Evolutionary conservation across 2,329 filamentous ascomycete species (phyloP).

Genomic region (Byssoonygena ceratinophila): DNA sequence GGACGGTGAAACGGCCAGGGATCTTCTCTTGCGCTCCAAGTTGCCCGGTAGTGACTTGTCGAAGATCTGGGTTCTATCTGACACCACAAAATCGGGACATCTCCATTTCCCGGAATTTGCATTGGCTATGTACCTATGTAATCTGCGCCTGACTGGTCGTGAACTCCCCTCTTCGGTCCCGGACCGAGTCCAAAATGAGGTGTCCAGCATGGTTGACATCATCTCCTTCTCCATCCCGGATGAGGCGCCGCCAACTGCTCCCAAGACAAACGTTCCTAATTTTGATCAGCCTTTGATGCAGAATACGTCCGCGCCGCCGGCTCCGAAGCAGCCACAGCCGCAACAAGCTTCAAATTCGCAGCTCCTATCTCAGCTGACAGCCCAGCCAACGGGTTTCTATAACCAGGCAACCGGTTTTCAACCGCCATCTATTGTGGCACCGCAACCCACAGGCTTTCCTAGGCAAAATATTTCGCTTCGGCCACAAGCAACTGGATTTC

Average conservation of each 20-base stretch:
- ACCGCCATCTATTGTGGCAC: conserved; percentile 37
- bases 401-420: conserved; percentile 60
- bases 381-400: conserved; percentile 42
- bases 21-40: conserved; percentile 78
- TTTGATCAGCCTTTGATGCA: conserved; percentile 50
- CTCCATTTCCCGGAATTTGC: conserved; percentile 97
- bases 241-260: conserved; percentile 47
- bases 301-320: conserved; percentile 41
- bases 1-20: conserved; percentile 84
- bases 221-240: conserved; percentile 90
- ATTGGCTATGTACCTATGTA: conserved; percentile 96
- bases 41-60: conserved; percentile 78
- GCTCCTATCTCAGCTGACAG: conserved; percentile 47
- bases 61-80: conserved; percentile 88
- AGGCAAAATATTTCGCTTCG: conserved; percentile 47
- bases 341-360: conserved; percentile 60
- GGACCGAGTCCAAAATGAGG: conserved; percentile 85
- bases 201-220: conserved; percentile 98
- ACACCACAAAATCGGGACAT: conserved; percentile 92
- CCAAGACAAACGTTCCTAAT: conserved; percentile 56
- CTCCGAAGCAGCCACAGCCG: conserved; percentile 55
- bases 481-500: conserved; percentile 59
- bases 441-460: conserved; percentile 37
- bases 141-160: conserved; percentile 81
- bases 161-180: conserved; percentile 63